Base-by-base conservation (phyloP, 176 grass and related monocot genomes). In the Pharus latifolius region DNA sequence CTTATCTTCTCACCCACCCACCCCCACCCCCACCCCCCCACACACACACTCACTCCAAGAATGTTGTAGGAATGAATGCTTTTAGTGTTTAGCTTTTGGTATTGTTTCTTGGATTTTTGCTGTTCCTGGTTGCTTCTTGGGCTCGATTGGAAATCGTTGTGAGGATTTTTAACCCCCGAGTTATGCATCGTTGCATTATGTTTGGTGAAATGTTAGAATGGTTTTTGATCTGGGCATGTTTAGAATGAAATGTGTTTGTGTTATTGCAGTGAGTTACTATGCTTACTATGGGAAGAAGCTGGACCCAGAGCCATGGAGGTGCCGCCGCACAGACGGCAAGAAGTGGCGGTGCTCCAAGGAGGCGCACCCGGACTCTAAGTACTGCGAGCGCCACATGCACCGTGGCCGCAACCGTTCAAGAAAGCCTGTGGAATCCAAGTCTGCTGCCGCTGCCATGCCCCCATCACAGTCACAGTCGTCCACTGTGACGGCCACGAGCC, bases 401-500 rank as follows among this genome's bases (percentile, higher is more conserved):
- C 95, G 95, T 88, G 95, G 95, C 87, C 90, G 90, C 80, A 99
- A 94, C 79, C 95, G 95, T 99, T 99, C 95, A 99, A 99, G 95
- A 99, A 99, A 99, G 95, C 90, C 95, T 99, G 95, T 99, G 95
- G 95, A 99, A 99, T 94, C 95, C 56, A 84, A 85, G 83, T 73
- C 85, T 35, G 47, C 77, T 49, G 83, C 95, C 24, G 60, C 87
- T 13, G 43, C 75, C n/a, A n/a, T n/a, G 26, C 77, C 82, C 29
- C 81, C 71, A 62, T 65, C 84, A 34, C 78, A 85, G 80, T 53
- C 90, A 48, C 55, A 75, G 72, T 50, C 83, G 48, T 91, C 87
- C 20, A 83, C 84, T 10, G 85, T 83, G 38, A 76, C 87, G 23
- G 69, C 78, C 16, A 60, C 71, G 3, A 50, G 60, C 42, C 76